Conservation (phyloP, 2,329 filamentous ascomycete genomes). For the Aspergillus sp. region DNA sequence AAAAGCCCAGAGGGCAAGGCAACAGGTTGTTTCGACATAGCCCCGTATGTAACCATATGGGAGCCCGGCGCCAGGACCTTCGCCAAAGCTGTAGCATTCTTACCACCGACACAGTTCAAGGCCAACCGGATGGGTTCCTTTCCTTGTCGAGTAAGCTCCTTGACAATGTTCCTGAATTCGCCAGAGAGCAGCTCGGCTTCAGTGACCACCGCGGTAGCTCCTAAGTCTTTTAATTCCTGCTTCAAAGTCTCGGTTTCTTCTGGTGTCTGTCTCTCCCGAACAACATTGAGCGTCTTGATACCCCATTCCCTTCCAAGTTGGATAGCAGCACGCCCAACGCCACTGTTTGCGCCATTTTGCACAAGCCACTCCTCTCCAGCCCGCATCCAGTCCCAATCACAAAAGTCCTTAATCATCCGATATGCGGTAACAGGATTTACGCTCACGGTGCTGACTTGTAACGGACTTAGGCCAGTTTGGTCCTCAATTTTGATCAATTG, state of each 20-base stretch:
- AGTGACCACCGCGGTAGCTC: conserved; percentile 63
- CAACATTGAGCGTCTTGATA: conserved; percentile 83
- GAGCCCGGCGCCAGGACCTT: conserved; percentile 68
- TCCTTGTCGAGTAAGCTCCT: conserved; percentile 70
- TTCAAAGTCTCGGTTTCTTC: conserved; percentile 66
- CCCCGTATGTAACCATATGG: conserved; percentile 89
- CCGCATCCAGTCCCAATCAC: conserved; percentile 52
- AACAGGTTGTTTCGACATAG: conserved; percentile 88
- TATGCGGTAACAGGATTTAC: conserved; percentile 96
- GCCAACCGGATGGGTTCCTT: conserved; percentile 73
- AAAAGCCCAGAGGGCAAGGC: conserved; percentile 76
- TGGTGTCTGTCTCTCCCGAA: conserved; percentile 68
- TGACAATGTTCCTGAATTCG: conserved; percentile 51
- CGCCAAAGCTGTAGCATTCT: conserved; percentile 74
- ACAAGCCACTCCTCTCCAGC: conserved; percentile 86
- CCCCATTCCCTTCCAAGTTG: conserved; percentile 87
- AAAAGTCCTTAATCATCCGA: conserved; percentile 83
- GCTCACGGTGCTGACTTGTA: conserved; percentile 82
- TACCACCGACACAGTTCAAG: conserved; percentile 92
- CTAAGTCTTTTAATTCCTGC: conserved; percentile 59
- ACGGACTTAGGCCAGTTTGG: conserved; percentile 66
- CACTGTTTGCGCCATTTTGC: conserved; percentile 94
- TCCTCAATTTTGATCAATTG: conserved; percentile 69
- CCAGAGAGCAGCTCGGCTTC: conserved; percentile 55
- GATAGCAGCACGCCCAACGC: conserved; percentile 86